Base-by-base conservation (phyloP, 2,329 filamentous ascomycete species). In the Penicillium expansum region DNA sequence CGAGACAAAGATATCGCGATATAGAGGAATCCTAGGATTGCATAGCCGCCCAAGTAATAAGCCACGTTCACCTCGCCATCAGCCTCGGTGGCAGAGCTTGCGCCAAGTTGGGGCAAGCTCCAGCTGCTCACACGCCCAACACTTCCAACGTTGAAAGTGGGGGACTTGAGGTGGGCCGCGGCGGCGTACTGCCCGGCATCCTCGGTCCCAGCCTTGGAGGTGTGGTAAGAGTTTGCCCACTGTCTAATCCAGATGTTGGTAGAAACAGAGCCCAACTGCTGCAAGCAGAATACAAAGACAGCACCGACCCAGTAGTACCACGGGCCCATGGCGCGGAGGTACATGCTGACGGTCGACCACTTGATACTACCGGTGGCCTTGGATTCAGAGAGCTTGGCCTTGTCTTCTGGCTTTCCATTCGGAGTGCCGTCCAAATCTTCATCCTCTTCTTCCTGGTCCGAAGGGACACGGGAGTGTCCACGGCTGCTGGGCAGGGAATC, bases 241-340 rank as follows among this genome's bases (percentile, higher is more conserved):
- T 93, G 82, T 65, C 91, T 85, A 67, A 99, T 96, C 94, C 94
- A 99, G 49, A 97, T 77, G 67, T 94, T 97, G 35, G 92, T 95
- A 0, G 89, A 91, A 2, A 97, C 88, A 24, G 89, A 89, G 4
- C 89, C 89, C 33, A 96, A 73, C 71, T 99, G 94, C 71, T 97
- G 92, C 43, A 88, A 77, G 29, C 82, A 82, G 69, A 99, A 97
- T 37, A 92, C 87, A 5, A 86, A 64, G 14, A 86, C 76, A 20
- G 92, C 89, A 35, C 90, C 77, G 47, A 88, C 74, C 94, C 94
- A 99, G 77, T 96, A 99, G 82, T 91, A 92, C 91, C 92, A 96
- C 5, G 88, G 83, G n/a, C 94, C 94, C 94, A 99, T 99, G 62
- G 92, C 85, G 57, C 77, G 78, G 18, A 99, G 83, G 71, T 99